phyloP scores from a whole-genome alignment of 2,329 filamentous ascomycete species.

The Scytalidium lignicola region DNA sequence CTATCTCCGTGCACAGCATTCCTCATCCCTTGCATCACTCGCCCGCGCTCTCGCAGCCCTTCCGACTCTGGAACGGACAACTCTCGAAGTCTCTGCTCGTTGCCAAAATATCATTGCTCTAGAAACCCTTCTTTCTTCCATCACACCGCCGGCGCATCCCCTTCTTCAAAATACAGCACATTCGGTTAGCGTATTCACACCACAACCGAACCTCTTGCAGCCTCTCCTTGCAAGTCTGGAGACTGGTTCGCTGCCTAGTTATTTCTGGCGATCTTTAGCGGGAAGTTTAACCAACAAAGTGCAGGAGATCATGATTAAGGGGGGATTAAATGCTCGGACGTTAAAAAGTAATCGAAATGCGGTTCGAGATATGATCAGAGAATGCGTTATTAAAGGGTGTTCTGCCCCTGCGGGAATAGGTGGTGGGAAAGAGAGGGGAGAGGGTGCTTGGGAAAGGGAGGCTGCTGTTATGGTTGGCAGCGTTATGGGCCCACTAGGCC shows the following conservation, averaged over 20 bases:
- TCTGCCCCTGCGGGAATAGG: slow-evolving; percentile 57
- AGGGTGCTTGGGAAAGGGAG: slow-evolving; percentile 75
- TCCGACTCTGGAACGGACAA: slow-evolving; percentile 73
- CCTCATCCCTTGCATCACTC: slow-evolving; percentile 70
- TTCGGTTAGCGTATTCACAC: slow-evolving; percentile 9
- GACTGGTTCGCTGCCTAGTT: slow-evolving; percentile 79
- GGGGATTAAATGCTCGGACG: slow-evolving; percentile 78
- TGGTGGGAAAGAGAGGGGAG: slow-evolving; percentile 52
- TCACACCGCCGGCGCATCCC: slow-evolving; percentile 64
- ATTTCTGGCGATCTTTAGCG: slow-evolving; percentile 90
- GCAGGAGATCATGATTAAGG: slow-evolving; percentile 76
- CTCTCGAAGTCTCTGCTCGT: slow-evolving; percentile 74
- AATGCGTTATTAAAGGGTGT: slow-evolving; percentile 77
- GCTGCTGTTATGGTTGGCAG: slow-evolving; percentile 92
- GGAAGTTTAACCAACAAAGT: slow-evolving; percentile 70
- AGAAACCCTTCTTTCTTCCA: slow-evolving; percentile 67
- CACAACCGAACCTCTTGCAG: slow-evolving; percentile 54
- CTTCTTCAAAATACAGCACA: slow-evolving; percentile 40
- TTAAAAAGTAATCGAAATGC: slow-evolving; percentile 69
- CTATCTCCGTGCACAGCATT: slow-evolving; percentile 76
- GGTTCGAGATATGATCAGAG: slow-evolving; percentile 71
- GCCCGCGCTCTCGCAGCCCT: slow-evolving; percentile 73
- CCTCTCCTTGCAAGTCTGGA: slow-evolving; percentile 75
- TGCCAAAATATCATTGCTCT: slow-evolving; percentile 92
- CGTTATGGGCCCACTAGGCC: slow-evolving; percentile 46